A percentile compares a stretch with the other conserved stretches of the same genome.
Evolutionary conservation across 805 yeast species (phyloP).

Genomic region (Wickerhamomyces rabaulensis): DNA sequence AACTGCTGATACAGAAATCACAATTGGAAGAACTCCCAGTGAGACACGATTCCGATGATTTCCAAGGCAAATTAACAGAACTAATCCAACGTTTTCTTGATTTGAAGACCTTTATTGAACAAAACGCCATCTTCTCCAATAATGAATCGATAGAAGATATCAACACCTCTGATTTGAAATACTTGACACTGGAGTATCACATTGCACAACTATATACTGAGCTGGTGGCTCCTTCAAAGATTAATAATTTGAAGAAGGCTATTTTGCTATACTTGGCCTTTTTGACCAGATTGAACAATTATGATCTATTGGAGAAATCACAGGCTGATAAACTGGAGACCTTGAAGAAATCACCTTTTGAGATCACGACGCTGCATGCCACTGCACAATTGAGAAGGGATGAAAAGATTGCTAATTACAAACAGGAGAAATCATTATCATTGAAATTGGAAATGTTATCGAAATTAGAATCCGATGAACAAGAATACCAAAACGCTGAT

Average conservation of each 20-base stretch:
- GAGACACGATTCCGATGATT: constrained; percentile 39
- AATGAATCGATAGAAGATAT: constrained; percentile 73
- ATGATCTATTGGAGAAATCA: constrained; percentile 34
- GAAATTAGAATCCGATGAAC: constrained; percentile 27
- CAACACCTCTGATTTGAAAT: constrained; percentile 56
- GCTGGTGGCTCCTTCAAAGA: constrained; percentile 24
- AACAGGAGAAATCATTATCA: constrained; percentile 50
- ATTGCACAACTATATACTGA: constrained; percentile 37
- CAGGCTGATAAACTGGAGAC: constrained; percentile 35
- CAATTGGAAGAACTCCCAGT: constrained; percentile 15
- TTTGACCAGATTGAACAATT: constrained; percentile 39
- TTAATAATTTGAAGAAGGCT: constrained; percentile 34
- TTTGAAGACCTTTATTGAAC: constrained; percentile 38
- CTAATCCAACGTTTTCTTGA: constrained; percentile 38
- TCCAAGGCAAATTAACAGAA: constrained; percentile 32
- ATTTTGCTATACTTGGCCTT: constrained; percentile 41
- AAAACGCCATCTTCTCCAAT: constrained; percentile 57
- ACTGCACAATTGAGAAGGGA: constrained; percentile 44
- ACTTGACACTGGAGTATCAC: constrained; percentile 53
- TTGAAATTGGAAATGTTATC: constrained; percentile 37
- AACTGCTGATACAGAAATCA: not conserved
- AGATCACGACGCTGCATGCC: constrained; percentile 33
- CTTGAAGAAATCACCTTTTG: constrained; percentile 25
- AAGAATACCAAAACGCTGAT: constrained; percentile 36
- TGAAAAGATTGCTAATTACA: constrained; percentile 66